Base-by-base conservation (phyloP, 371 early-diverging fungal species). In the Mucor sp. region DNA sequence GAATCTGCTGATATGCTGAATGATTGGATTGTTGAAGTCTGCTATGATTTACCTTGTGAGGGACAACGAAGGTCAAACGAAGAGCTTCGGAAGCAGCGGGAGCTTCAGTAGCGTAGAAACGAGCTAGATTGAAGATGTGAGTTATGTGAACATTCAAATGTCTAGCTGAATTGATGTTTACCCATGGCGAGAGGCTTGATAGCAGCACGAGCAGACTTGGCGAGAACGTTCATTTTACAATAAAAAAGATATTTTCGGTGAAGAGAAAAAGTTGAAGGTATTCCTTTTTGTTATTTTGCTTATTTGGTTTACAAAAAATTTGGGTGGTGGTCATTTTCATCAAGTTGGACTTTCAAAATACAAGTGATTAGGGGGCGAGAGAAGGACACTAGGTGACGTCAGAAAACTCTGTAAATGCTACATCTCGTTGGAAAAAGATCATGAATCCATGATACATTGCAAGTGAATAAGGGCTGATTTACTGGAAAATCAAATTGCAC, bases 1-100 rank as follows among this genome's bases (percentile, higher is more conserved):
- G 17, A 17, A 15, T 58, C 19, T 15, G 30, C 14, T 44, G 23
- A 25, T 27, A 3, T 23, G 8, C 2, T 56, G 28, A 4, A 55
- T 60, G 28, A 28, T 23, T 14, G 58, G 6, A 7, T 8, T 32
- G 30, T 14, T 55, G 55, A 25, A 17, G 15, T 27, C 50, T 25
- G 25, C 50, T 50, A 23, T 55, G 56, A 15, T 64, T 66, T 78
- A 92, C 94, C 90, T 95, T 89, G 88, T 97, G 96, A 55, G 98
- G 98, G 53, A 93, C 85, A 65, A 87, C 94, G 74, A 97, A 94
- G 85, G 90, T 96, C 77, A 97, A 84, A 65, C 89, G 85, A 65
- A 97, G 90, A 83, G 92, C 93, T 67, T 92, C 94, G 50, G 83
- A 69, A 35, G 85, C 80, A 72, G 81, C 86, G 33, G 84, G 79